A percentile compares a stretch with the other conserved stretches of the same genome.
phyloP scores from a whole-genome alignment of 192 early-diverging fungal species.

The Umbelopsis sp. region DNA sequence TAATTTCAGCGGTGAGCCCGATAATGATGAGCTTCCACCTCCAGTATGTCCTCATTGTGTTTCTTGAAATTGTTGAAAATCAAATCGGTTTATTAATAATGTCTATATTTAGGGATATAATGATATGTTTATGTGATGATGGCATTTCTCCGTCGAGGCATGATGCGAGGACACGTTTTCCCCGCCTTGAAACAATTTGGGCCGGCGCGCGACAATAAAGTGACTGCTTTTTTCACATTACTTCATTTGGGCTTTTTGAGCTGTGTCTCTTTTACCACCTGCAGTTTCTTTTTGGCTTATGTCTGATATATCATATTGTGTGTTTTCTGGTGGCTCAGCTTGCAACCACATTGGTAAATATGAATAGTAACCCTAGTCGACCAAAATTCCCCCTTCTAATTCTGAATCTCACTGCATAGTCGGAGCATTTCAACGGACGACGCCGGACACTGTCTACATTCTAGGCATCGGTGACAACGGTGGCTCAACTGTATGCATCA shows the following conservation, averaged over 20 bases:
- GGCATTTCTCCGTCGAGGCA: neutral
- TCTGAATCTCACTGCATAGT: conserved; percentile 9
- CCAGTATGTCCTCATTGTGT: conserved; percentile 47
- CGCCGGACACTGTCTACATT: conserved; percentile 66
- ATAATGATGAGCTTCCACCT: conserved; percentile 75
- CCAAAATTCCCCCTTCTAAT: neutral
- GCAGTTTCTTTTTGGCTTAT: neutral
- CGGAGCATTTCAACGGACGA: conserved; percentile 60
- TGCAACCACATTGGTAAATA: conserved; percentile 64
- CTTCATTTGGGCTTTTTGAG: neutral
- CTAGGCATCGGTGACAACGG: conserved; percentile 80
- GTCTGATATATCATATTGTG: conserved; percentile 48
- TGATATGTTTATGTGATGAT: conserved; percentile 55
- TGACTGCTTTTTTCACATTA: neutral
- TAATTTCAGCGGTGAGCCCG: conserved; percentile 64
- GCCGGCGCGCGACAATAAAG: neutral
- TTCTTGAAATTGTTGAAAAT: neutral
- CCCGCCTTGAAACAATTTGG: neutral
- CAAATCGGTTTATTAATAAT: neutral
- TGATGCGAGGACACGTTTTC: conserved; percentile 1
- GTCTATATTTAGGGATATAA: conserved; percentile 44
- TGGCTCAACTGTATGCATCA: conserved; percentile 48
- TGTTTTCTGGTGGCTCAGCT: conserved; percentile 82
- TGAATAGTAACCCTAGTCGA: neutral
- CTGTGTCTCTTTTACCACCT: too few species aligned